Evolutionary conservation across 139 green algal genomes (phyloP), one percentile per base, ranked within the genome.

Genomic region (Coelastrella sp.): DNA sequence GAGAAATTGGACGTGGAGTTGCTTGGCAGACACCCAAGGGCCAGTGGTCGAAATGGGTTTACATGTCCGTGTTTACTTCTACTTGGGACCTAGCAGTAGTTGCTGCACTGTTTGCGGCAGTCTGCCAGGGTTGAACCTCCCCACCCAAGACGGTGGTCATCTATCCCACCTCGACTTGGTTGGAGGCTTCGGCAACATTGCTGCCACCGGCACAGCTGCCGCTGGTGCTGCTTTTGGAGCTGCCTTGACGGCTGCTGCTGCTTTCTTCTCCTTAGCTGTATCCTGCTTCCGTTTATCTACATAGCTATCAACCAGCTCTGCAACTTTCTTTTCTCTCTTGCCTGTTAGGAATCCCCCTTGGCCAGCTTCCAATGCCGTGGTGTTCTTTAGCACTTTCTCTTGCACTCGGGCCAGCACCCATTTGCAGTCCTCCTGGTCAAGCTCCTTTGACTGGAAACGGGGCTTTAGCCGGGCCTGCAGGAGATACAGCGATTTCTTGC

Each of bases 371-470:
- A 23, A 16, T 19, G n/a, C 73, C 4, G 58, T 84, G n/a, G 85
- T 90, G 23, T 47, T 66, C 11, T 65, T 32, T 58, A 90, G 20
- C 8, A 90, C 85, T 59, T 90, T 90, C 7, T 83, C 85, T 3
- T 65, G 19, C 64, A 90, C 85, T 73, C 75, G 83, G 22, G 4
- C 14, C 85, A 90, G 74, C 85, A 92, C 82, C 80, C 87, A 91
- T 82, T 96, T 96, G 92, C 85, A 96, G 19, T 92, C 77, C 60
- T 96, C 94, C 68, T 91, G 94, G 68, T 84, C 85, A 32, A 96
- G 89, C 19, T 58, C 7, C 75, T 92, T 91, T 4, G 75, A n/a
- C 32, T 81, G 65, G 84, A 91, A 96, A 13, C 85, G 77, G 2
- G 87, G 85, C 73, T 91, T 87, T 59, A 96, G 87, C 16, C 90